Evolutionary conservation across 164 flowering plant species (phyloP).

Genomic region (Amborella trichopoda): DNA sequence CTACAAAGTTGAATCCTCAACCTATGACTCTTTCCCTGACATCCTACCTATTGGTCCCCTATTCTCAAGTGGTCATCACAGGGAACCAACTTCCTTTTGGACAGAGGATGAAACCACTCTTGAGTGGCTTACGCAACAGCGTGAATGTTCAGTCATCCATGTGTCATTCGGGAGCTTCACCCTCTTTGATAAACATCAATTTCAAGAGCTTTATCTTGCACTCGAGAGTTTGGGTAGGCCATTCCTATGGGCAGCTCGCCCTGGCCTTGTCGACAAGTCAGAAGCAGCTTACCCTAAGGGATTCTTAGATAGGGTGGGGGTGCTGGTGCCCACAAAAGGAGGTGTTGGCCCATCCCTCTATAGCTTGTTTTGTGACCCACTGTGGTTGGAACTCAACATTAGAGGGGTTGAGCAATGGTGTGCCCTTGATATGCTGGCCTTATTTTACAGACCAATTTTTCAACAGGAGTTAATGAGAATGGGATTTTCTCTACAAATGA

Average conservation of each 20-base stretch:
- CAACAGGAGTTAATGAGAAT: constrained; percentile 4
- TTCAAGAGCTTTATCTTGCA: constrained; percentile 4
- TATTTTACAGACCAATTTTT: constrained; percentile 8
- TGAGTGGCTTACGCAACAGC: constrained; percentile 8
- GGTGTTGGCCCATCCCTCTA: constrained; percentile 7
- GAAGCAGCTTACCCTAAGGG: constrained; percentile 1
- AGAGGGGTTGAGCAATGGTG: constrained; percentile 12
- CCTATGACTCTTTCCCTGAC: not conserved
- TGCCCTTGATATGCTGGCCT: constrained; percentile 13
- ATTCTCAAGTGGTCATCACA: not conserved
- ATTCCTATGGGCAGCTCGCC: constrained; percentile 6
- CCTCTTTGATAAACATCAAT: not conserved
- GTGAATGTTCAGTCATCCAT: constrained; percentile 8
- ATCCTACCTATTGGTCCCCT: constrained; percentile 8
- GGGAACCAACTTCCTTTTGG: constrained; percentile 2
- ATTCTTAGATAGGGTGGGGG: constrained; percentile 4
- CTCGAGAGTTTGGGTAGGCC: constrained; percentile 3
- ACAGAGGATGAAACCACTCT: constrained; percentile 6
- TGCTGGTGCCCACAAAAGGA: constrained; percentile 7
- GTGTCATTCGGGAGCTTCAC: constrained; percentile 11
- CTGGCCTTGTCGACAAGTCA: not conserved
- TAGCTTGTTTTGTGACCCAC: constrained; percentile 6
- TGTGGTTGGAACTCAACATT: constrained; percentile 14
- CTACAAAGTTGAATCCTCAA: constrained; percentile 6
- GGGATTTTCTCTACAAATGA: constrained; percentile 9